phyloP scores from a whole-genome alignment of 192 early-diverging fungal genomes.

The Diversispora epigaea region DNA sequence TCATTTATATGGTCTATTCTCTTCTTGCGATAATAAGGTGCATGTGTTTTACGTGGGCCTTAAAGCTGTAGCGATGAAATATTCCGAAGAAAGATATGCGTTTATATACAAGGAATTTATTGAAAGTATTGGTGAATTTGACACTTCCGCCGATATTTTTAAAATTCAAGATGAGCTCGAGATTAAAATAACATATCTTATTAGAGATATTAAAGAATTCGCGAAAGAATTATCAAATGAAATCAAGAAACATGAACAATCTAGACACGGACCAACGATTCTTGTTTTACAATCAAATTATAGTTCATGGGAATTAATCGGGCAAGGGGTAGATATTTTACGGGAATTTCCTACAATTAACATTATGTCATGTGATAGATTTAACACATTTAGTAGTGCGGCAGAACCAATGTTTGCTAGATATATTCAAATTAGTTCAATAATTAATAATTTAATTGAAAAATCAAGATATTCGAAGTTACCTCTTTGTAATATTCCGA shows the following conservation, averaged over 20 bases:
- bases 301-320: constrained; percentile 46
- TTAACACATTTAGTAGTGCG: constrained; percentile 79
- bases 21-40: constrained; percentile 52
- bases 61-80: constrained; percentile 29
- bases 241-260: constrained; percentile 63
- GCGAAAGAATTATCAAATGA: constrained; percentile 49
- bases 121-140: background rate
- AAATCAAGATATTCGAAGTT: constrained; percentile 80
- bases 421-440: constrained; percentile 72
- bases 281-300: constrained; percentile 65
- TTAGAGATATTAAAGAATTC: background rate
- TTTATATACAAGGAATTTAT: too few species aligned
- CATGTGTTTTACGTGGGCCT: constrained; percentile 75
- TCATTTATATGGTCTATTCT: constrained; percentile 75
- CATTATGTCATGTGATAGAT: constrained; percentile 58
- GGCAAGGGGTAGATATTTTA: constrained; percentile 51
- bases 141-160: background rate
- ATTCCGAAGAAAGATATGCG: too few species aligned
- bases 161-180: background rate
- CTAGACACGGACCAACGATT: constrained; percentile 64
- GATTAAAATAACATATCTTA: background rate
- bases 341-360: constrained; percentile 69
- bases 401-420: constrained; percentile 84
- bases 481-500: constrained; percentile 89
- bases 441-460: constrained; percentile 70